Percentiles rank a stretch among this genome's conserved stretches.
phyloP scores from a whole-genome alignment of 208 protist species.

The Polymyxa betae region DNA sequence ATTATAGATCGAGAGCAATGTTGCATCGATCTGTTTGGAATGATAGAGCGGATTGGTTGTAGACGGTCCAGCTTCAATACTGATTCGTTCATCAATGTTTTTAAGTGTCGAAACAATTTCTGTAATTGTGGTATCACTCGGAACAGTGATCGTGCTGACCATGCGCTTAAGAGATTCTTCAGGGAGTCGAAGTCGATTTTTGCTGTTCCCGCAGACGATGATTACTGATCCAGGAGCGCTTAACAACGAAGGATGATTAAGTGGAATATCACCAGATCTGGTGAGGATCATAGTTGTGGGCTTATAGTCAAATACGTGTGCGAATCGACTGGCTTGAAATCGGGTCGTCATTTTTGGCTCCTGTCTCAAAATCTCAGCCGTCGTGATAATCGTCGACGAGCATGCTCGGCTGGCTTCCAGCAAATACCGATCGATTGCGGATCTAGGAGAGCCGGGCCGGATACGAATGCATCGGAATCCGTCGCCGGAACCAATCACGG shows the following conservation, averaged over 20 bases:
- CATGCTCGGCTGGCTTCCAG: background rate
- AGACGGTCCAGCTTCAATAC: background rate
- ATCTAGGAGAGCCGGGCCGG: too few relatives aligned
- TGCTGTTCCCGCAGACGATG: background rate
- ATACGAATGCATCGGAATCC: too few relatives aligned
- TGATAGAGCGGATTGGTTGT: conserved; percentile 4
- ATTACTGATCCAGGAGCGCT: background rate
- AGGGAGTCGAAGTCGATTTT: background rate
- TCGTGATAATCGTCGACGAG: background rate
- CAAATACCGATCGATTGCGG: background rate
- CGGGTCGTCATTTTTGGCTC: conserved; percentile 43
- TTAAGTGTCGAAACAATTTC: background rate
- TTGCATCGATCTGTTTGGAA: background rate
- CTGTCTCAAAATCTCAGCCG: background rate
- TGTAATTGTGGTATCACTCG: background rate
- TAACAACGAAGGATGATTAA: background rate
- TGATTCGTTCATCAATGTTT: background rate
- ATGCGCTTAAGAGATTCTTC: background rate
- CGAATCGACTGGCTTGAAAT: background rate
- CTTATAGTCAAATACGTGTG: background rate
- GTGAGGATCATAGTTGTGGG: background rate
- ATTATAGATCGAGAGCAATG: background rate
- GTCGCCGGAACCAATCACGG: too few relatives aligned
- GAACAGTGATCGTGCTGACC: background rate
- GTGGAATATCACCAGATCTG: background rate